Base-by-base conservation (phyloP, 1,284 basidiomycete genomes). In the Neonothopanus nambi region DNA sequence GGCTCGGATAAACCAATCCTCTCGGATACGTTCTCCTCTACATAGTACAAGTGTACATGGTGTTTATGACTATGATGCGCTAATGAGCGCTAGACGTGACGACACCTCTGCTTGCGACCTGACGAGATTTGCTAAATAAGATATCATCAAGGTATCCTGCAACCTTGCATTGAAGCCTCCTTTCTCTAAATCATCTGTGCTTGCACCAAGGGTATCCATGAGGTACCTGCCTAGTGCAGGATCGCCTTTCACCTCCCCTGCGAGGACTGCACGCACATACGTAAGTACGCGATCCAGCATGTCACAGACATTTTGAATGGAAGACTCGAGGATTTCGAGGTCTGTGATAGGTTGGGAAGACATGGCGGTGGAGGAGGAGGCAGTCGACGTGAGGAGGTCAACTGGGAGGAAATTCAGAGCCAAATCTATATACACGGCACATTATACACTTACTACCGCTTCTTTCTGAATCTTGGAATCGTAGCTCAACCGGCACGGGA, bases 101-200 rank as follows among this genome's bases (percentile, higher is more conserved):
- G 94, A 92, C 39, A 98, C 85, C 72, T 98, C 95, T 51, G 93
- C 91, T 76, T 99, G 96, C 57, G 93, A 89, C 61, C 94, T 85
- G 51, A 98, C 90, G 60, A 99, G 82, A 71, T 94, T 98, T 43
- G 94, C 90, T 61, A 99, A 80, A 76, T 98, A 99, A 41, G 93
- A 92, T 52, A 98, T 85, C 87, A 95, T 96, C 60, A 97, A 78
- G 17, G 89, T 92, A 69, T 97, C 94, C 85, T 97, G 89, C 68
- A 91, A 73, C 62, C 83, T 88, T 38, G 79, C 77, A 63, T 89
- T 86, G 74, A 93, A 93, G 15, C 84, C 83, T 42, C 84, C 82
- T 67, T 88, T 85, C 64, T 90, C 87, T 8, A 85, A 67, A 56
- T 84, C 81, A 57, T 86, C 77, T 41, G 82, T 75, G 63, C 78